These are phyloP conservation scores for Epichloe gansuensis DNA, from an alignment of 2,329 filamentous ascomycete genomes.

Conservation along the genomic window DNA sequence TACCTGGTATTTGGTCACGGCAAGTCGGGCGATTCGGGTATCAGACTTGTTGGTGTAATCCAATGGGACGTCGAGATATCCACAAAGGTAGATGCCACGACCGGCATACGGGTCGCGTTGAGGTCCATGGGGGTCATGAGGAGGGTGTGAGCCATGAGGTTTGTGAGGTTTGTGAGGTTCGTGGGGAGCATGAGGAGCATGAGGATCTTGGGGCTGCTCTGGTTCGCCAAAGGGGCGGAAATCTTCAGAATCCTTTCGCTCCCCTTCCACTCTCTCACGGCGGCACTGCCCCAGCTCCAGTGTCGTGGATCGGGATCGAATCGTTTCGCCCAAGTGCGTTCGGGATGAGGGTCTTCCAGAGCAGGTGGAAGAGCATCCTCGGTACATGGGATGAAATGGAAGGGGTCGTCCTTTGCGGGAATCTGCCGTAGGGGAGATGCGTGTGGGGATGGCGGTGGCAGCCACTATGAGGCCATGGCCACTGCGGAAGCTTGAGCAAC, in stretches of 20 bases:
- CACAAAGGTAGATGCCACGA: constrained; percentile 35
- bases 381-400: constrained; percentile 36
- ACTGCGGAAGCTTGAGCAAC: neutral
- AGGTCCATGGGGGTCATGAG: neutral
- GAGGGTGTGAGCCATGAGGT: neutral
- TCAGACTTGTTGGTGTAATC: constrained; percentile 35
- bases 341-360: constrained; percentile 26
- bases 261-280: neutral
- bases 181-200: neutral
- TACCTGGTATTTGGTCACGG: constrained; percentile 37
- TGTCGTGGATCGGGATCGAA: constrained; percentile 31
- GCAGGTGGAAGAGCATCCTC: constrained; percentile 26
- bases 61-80: constrained; percentile 35
- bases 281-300: constrained; percentile 33
- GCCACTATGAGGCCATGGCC: constrained; percentile 3
- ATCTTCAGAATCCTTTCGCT: neutral
- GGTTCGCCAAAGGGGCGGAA: neutral
- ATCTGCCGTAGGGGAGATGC: constrained; percentile 13
- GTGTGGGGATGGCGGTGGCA: constrained; percentile 4
- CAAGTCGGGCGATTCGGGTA: constrained; percentile 30
- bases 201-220: neutral
- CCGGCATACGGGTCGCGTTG: constrained; percentile 21
- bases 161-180: neutral
- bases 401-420: constrained; percentile 31
- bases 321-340: constrained; percentile 26